A percentile compares a stretch with the other conserved stretches of the same genome.
phyloP scores from a whole-genome alignment of 2,329 filamentous ascomycete species.

The Penicillium sp. region DNA sequence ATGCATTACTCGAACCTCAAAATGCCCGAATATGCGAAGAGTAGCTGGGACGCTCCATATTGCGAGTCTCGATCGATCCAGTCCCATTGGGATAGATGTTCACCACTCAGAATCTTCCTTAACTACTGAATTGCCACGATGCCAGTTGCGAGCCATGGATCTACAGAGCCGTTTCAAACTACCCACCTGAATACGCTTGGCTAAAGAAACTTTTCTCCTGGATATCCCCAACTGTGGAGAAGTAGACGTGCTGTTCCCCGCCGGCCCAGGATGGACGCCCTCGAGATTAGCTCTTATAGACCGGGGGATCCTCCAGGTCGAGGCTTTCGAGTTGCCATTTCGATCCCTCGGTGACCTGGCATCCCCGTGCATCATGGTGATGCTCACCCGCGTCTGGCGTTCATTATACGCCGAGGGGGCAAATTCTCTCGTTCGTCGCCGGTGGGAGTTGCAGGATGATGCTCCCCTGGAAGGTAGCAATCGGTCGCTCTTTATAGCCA shows the following conservation, averaged over 20 bases:
- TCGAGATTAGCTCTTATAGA: slow-evolving; percentile 5
- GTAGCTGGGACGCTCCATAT: no score
- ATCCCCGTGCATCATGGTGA: slow-evolving; percentile 5
- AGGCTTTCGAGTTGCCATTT: slow-evolving; percentile 1
- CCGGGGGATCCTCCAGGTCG: background rate
- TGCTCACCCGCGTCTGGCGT: slow-evolving; percentile 14
- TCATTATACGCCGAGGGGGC: slow-evolving; percentile 8
- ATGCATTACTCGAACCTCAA: no score
- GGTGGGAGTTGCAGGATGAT: slow-evolving; percentile 16
- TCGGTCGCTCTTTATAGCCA: slow-evolving; percentile 43
- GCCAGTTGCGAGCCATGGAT: no score
- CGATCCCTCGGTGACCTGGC: slow-evolving; percentile 1
- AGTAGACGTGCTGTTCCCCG: slow-evolving; percentile 5
- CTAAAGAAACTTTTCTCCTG: slow-evolving; percentile 1
- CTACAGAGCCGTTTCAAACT: no score
- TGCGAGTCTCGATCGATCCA: no score
- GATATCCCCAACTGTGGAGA: slow-evolving; percentile 5
- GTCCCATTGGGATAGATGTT: no score
- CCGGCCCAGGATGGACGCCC: background rate
- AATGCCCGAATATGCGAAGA: no score
- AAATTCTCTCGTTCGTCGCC: slow-evolving; percentile 12
- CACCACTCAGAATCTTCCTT: no score
- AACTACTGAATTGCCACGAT: no score
- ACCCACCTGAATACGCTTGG: no score
- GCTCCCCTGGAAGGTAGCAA: slow-evolving; percentile 17